Evolutionary conservation across 352 stramenopile genomes (phyloP).

Genomic region (Globisporangium sylvaticum): DNA sequence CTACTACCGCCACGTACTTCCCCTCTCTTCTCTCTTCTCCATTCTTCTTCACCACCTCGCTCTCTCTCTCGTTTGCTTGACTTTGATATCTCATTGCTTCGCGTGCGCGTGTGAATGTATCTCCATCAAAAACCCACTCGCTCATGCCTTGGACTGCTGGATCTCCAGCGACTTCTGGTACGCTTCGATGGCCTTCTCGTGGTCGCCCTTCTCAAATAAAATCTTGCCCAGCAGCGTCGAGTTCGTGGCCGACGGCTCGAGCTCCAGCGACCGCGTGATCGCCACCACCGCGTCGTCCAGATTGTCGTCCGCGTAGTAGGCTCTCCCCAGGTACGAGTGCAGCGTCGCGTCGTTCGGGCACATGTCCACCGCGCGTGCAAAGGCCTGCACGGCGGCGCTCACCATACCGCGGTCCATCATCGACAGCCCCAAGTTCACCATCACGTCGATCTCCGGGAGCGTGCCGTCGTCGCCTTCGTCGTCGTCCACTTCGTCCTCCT

Average conservation of each 20-base stretch:
- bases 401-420: conserved; percentile 83
- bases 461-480: conserved; percentile 61
- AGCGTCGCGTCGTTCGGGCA: conserved; percentile 67
- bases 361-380: conserved; percentile 81
- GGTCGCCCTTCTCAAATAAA: conserved; percentile 84
- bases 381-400: conserved; percentile 75
- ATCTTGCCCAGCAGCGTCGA: conserved; percentile 85
- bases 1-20: background rate
- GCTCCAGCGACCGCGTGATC: conserved; percentile 57
- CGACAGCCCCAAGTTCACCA: conserved; percentile 73
- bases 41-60: background rate
- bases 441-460: conserved; percentile 76
- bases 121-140: background rate
- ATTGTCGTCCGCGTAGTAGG: conserved; percentile 83
- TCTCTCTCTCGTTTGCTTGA: background rate
- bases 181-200: conserved; percentile 80
- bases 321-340: conserved; percentile 74
- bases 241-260: conserved; percentile 79
- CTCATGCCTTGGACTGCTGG: conserved; percentile 24
- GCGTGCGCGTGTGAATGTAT: background rate
- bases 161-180: conserved; percentile 83
- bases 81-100: background rate
- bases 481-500: conserved; percentile 53
- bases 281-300: conserved; percentile 67
- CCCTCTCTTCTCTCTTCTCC: background rate